Base-by-base conservation (phyloP, 2,329 filamentous ascomycete species). In the Diaporthe velutina region DNA sequence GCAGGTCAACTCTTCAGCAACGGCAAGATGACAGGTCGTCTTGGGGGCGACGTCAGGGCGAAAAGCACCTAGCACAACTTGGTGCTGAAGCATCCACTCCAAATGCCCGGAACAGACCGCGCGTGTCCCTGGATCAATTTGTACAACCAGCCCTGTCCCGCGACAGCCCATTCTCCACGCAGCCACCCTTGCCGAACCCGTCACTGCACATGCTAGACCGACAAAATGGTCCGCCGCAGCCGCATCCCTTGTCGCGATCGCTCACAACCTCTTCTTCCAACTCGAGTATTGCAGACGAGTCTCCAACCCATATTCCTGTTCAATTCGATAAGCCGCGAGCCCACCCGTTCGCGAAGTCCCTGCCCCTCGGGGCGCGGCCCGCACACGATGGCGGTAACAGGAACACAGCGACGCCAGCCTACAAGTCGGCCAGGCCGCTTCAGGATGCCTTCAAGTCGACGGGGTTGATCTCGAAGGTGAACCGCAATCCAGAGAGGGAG, bases 381-480 rank as follows among this genome's bases (percentile, higher is more conserved):
- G 84, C 84, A 10, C 84, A 88, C 15, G 86, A 89, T 57, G 85
- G 88, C 1, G 86, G 86, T 9, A 85, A 82, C 73, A 85, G 87
- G 70, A 73, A 75, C n/a, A 92, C 95, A 78, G 92, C 93, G 42
- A 97, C 95, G 0, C 95, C 95, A 0, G 90, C 93, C 71, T 97
- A 94, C 84, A 96, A 95, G 83, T 87, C 91, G 68, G 93, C 91
- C 10, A 95, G 93, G 80, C 93, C 96, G 30, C 89, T 94, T 73
- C 93, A 94, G 42, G 92, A 94, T 54, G 95, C 95, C 9, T 98
- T 98, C 84, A 95, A 95, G 88, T 98, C 97, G 1, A 98, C 97
- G 0, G 96, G 96, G 1, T 87, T 99, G 38, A 93, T 99, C 71
- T 98, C 97, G 15, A 99, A 99, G 85, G 94, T 97, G 83, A 97